A percentile compares a stretch with the other conserved stretches of the same genome.
Evolutionary conservation across 768 basidiomycete genomes (phyloP).

Genomic region (Lyophyllum shimeji): DNA sequence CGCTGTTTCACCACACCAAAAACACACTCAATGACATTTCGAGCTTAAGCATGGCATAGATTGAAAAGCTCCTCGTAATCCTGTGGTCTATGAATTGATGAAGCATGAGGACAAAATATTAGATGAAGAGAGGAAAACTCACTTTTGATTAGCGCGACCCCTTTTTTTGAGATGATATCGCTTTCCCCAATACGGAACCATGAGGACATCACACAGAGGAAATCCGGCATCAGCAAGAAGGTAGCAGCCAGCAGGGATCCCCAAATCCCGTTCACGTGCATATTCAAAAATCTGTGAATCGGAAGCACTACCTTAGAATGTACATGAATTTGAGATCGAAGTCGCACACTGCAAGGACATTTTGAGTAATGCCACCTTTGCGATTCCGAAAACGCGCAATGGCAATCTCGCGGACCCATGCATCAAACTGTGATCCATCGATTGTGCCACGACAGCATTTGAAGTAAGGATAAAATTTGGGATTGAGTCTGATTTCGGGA

Average conservation of each 20-base stretch:
- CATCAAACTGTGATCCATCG: constrained; percentile 32
- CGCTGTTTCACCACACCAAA: constrained; percentile 23
- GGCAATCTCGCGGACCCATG: constrained; percentile 15
- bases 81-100: constrained; percentile 14
- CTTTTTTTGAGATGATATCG: constrained; percentile 36
- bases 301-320: constrained; percentile 35
- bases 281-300: constrained; percentile 32
- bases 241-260: constrained; percentile 29
- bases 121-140: constrained; percentile 3
- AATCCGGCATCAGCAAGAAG: constrained; percentile 39
- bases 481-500: constrained; percentile 23
- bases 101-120: neutral
- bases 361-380: constrained; percentile 37
- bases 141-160: no score
- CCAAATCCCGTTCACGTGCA: constrained; percentile 25
- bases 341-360: constrained; percentile 32
- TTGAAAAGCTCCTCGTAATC: constrained; percentile 25
- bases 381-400: constrained; percentile 16
- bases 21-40: constrained; percentile 25
- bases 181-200: constrained; percentile 37
- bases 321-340: constrained; percentile 37
- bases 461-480: constrained; percentile 35
- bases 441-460: constrained; percentile 27
- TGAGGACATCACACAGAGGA: constrained; percentile 28
- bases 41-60: constrained; percentile 19